Conservation (phyloP, 352 stramenopile species). For the Globisporangium cylindrosporum region DNA sequence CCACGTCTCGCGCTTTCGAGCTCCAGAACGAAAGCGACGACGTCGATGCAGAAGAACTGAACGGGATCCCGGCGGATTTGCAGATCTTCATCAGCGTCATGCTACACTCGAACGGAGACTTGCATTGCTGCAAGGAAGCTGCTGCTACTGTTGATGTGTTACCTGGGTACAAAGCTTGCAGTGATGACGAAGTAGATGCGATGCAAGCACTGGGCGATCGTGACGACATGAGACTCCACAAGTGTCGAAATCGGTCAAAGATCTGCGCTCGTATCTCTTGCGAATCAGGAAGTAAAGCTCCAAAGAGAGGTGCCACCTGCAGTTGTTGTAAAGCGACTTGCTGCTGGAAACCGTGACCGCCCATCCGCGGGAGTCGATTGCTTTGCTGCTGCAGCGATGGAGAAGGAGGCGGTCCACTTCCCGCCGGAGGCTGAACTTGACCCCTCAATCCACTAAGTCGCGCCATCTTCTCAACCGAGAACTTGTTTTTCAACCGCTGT, state of each 20-base stretch:
- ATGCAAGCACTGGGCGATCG: slow-evolving; percentile 4
- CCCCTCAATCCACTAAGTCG: slow-evolving; percentile 2
- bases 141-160: neutral
- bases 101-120: slow-evolving; percentile 52
- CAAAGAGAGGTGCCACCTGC: slow-evolving; percentile 27
- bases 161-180: neutral
- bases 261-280: slow-evolving; percentile 24
- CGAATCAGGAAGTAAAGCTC: slow-evolving; percentile 29
- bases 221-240: slow-evolving; percentile 47
- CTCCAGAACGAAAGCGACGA: slow-evolving; percentile 26
- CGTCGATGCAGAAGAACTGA: slow-evolving; percentile 17
- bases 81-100: slow-evolving; percentile 58
- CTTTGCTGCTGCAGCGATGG: neutral
- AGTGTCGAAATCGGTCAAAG: slow-evolving; percentile 29
- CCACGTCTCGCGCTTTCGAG: slow-evolving; percentile 27
- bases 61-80: slow-evolving; percentile 46
- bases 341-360: neutral
- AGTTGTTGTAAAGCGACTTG: neutral
- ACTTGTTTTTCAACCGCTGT: neutral
- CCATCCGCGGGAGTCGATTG: neutral
- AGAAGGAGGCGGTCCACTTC: neutral
- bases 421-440: slow-evolving; percentile 10
- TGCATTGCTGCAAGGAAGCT: slow-evolving; percentile 7
- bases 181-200: neutral
- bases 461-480: neutral